Evolutionary conservation across 2,329 filamentous ascomycete genomes (phyloP).

Genomic region (Calonectria pauciramosa): DNA sequence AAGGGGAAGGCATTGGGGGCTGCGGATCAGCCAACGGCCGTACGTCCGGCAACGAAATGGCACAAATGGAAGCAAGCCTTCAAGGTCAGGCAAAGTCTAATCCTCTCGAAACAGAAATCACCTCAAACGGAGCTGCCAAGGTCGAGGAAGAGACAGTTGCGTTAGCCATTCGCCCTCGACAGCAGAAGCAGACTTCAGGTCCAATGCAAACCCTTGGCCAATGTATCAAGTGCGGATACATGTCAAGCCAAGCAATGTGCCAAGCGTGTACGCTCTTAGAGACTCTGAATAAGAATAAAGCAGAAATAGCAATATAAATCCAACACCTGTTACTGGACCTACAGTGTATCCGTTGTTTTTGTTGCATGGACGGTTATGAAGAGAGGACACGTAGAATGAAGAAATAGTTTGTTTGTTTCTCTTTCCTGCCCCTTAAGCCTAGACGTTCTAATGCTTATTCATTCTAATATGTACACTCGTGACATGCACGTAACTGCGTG

Average conservation of each 20-base stretch:
- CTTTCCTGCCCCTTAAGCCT: slow-evolving; percentile 24
- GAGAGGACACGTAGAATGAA: neutral
- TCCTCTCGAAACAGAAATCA: slow-evolving; percentile 51
- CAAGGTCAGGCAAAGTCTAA: slow-evolving; percentile 36
- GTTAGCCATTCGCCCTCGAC: slow-evolving; percentile 51
- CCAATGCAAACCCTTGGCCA: slow-evolving; percentile 83
- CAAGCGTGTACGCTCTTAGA: slow-evolving; percentile 94
- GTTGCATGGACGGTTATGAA: neutral
- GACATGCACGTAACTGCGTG: slow-evolving; percentile 23
- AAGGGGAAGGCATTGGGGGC: slow-evolving; percentile 67
- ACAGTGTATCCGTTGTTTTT: neutral
- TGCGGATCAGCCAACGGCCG: slow-evolving; percentile 78
- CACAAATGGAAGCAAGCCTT: slow-evolving; percentile 76
- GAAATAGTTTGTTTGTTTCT: slow-evolving; percentile 33
- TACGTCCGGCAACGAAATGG: slow-evolving; percentile 82
- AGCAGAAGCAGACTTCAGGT: slow-evolving; percentile 44
- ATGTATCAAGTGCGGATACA: slow-evolving; percentile 91
- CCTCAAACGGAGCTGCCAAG: slow-evolving; percentile 37
- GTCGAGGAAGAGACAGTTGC: slow-evolving; percentile 48
- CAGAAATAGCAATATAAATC: slow-evolving; percentile 67
- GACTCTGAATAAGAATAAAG: slow-evolving; percentile 85
- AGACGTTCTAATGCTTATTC: slow-evolving; percentile 18
- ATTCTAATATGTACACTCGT: slow-evolving; percentile 39
- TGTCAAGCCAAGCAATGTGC: slow-evolving; percentile 93
- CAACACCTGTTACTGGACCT: slow-evolving; percentile 15